Conservation (phyloP, 2,329 filamentous ascomycete species). For the Cercospora nicotianae region DNA sequence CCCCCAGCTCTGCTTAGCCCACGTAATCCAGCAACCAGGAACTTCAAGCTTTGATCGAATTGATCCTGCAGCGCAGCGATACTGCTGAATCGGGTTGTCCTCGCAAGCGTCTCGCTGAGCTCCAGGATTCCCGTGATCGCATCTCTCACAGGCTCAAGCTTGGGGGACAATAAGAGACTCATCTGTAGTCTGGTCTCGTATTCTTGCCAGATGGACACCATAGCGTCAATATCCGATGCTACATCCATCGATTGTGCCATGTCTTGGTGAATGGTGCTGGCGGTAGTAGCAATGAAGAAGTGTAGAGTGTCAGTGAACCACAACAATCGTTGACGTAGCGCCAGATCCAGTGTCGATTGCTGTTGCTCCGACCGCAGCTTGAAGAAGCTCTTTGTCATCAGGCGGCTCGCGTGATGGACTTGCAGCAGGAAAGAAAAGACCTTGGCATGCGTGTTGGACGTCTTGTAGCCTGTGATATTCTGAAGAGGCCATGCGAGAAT, state of each 20-base stretch:
- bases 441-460: conserved; percentile 66
- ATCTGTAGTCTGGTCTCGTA: conserved; percentile 65
- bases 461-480: conserved; percentile 70
- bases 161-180: conserved; percentile 68
- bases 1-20: conserved; percentile 73
- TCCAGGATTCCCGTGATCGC: conserved; percentile 76
- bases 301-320: conserved; percentile 77
- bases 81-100: conserved; percentile 27
- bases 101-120: conserved; percentile 56
- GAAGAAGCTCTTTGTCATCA: conserved; percentile 58
- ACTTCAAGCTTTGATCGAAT: conserved; percentile 66
- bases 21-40: conserved; percentile 70
- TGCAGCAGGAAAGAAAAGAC: conserved; percentile 78
- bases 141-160: conserved; percentile 68
- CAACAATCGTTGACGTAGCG: conserved; percentile 61
- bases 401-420: conserved; percentile 66
- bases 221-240: conserved; percentile 74
- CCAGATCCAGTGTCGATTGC: conserved; percentile 44
- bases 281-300: conserved; percentile 72
- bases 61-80: conserved; percentile 64
- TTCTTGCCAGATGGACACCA: conserved; percentile 68
- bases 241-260: conserved; percentile 60
- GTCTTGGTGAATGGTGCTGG: conserved; percentile 58
- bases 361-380: conserved; percentile 26
- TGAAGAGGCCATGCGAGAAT: conserved; percentile 58